Evolutionary conservation across 164 flowering plant species (phyloP).

Genomic region (Berberis vulgaris): DNA sequence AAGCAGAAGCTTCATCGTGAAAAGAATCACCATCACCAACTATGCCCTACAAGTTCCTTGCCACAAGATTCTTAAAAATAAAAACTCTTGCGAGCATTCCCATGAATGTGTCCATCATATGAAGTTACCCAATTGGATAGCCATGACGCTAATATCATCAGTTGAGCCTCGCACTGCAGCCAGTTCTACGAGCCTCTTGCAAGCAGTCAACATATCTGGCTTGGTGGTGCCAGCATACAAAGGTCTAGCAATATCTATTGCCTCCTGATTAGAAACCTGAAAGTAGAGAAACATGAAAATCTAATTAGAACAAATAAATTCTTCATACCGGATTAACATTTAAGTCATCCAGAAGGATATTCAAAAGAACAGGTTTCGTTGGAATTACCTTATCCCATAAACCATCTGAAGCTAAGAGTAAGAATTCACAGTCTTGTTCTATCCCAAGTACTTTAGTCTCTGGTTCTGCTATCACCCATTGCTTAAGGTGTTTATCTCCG

Average conservation of each 20-base stretch:
- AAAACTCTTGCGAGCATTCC: background rate
- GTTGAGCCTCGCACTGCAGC: slow-evolving; percentile 53
- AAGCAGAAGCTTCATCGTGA: no score
- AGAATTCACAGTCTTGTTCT: slow-evolving; percentile 49
- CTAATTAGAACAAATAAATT: background rate
- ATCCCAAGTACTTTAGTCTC: slow-evolving; percentile 44
- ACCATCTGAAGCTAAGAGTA: slow-evolving; percentile 87
- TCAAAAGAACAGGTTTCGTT: background rate
- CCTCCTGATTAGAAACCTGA: slow-evolving; percentile 84
- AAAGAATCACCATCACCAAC: no score
- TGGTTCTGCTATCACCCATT: slow-evolving; percentile 76
- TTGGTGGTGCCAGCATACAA: slow-evolving; percentile 26
- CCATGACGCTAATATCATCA: slow-evolving; percentile 72
- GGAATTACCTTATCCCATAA: slow-evolving; percentile 81
- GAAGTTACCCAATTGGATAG: slow-evolving; percentile 40
- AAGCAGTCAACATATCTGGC: slow-evolving; percentile 34
- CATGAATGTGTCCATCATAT: slow-evolving; percentile 7
- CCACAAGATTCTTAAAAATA: no score
- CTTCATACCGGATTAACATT: background rate
- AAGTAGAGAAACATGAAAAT: background rate
- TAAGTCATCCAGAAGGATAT: background rate
- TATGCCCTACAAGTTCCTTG: no score
- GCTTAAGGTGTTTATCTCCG: slow-evolving; percentile 64
- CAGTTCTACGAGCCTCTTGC: slow-evolving; percentile 62
- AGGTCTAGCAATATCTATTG: slow-evolving; percentile 54